Conservation (phyloP, 352 stramenopile species). For the Phytophthora uliginosa region DNA sequence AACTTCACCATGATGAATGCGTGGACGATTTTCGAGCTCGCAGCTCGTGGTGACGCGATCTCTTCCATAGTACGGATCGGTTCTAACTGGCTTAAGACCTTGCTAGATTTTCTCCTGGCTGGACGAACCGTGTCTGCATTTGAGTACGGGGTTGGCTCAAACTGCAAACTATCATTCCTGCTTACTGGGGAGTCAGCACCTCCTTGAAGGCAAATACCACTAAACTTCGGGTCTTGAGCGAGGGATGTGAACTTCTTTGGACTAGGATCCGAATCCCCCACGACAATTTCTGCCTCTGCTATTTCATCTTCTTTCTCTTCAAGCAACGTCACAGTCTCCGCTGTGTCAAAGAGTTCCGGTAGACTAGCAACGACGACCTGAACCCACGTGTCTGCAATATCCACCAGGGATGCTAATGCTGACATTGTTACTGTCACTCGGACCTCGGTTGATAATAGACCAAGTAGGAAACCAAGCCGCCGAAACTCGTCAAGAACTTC, state of each 20-base stretch:
- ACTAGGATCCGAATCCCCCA: slow-evolving; percentile 38
- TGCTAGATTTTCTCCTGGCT: slow-evolving; percentile 14
- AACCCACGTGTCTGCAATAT: slow-evolving; percentile 75
- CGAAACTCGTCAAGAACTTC: slow-evolving; percentile 63
- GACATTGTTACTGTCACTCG: slow-evolving; percentile 70
- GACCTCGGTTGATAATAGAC: slow-evolving; percentile 64
- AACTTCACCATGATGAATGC: slow-evolving; percentile 81
- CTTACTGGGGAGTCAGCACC: slow-evolving; percentile 19
- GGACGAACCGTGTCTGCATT: slow-evolving; percentile 41
- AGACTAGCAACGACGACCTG: slow-evolving; percentile 55
- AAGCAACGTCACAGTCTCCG: slow-evolving; percentile 17
- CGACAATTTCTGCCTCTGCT: not conserved
- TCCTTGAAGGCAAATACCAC: slow-evolving; percentile 58
- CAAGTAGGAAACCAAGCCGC: slow-evolving; percentile 64
- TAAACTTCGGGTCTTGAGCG: slow-evolving; percentile 78
- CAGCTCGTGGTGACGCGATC: not conserved
- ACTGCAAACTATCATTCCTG: slow-evolving; percentile 13
- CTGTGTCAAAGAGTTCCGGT: slow-evolving; percentile 49
- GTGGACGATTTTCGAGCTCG: slow-evolving; percentile 40
- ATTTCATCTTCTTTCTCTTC: slow-evolving; percentile 28
- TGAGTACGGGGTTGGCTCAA: slow-evolving; percentile 38
- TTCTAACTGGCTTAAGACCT: slow-evolving; percentile 16
- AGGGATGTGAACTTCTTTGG: slow-evolving; percentile 77
- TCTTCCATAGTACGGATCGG: slow-evolving; percentile 16
- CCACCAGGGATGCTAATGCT: slow-evolving; percentile 67